Conservation (phyloP, 768 basidiomycete species). For the Boletus pseudo-olivaceus region DNA sequence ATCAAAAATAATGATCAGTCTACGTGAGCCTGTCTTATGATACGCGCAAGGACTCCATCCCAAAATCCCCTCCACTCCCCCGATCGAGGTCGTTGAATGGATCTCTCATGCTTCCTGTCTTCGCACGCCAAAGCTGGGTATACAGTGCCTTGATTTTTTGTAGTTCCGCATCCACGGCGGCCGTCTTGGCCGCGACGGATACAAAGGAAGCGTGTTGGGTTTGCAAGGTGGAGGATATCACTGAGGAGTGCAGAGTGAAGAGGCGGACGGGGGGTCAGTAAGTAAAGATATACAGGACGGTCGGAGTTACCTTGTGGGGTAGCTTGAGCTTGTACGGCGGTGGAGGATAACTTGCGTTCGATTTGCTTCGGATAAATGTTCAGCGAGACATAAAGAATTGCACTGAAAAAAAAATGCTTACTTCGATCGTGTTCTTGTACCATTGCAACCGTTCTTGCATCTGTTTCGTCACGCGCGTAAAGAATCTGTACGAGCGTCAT, state of each 20-base stretch:
- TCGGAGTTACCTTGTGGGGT: constrained; percentile 66
- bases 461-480: constrained; percentile 65
- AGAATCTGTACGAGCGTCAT: constrained; percentile 47
- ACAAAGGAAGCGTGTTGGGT: constrained; percentile 78
- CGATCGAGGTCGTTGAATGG: constrained; percentile 61
- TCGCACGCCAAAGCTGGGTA: constrained; percentile 73
- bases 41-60: constrained; percentile 34
- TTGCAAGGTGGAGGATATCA: constrained; percentile 71
- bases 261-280: not conserved
- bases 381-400: not conserved
- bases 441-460: constrained; percentile 70
- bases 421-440: constrained; percentile 82
- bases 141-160: constrained; percentile 74
- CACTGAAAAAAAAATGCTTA: constrained; percentile 23
- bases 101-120: constrained; percentile 80
- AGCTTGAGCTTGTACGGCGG: constrained; percentile 56
- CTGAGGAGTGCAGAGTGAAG: constrained; percentile 34
- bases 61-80: constrained; percentile 42
- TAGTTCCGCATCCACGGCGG: constrained; percentile 67
- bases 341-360: constrained; percentile 73
- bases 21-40: constrained; percentile 9
- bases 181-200: constrained; percentile 72
- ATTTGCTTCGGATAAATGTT: constrained; percentile 42
- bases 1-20: not conserved
- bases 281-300: not conserved